Evolutionary conservation across 1,139 yeast genomes (phyloP).

Genomic region (Pichia sp.): DNA sequence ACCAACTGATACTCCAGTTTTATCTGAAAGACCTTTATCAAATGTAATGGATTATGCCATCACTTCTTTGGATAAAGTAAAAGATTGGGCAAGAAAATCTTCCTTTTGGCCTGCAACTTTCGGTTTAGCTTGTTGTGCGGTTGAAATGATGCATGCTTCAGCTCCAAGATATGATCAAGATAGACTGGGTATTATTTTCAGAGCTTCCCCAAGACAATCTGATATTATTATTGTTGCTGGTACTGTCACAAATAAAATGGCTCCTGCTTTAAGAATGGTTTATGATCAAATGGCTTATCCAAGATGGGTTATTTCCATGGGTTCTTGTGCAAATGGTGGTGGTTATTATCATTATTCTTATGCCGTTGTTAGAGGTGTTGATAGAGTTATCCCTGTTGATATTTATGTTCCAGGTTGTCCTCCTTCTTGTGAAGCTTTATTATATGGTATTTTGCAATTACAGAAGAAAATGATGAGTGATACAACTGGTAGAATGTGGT

Average conservation of each 20-base stretch:
- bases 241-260: conserved; percentile 88
- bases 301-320: conserved; percentile 88
- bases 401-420: conserved; percentile 93
- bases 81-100: conserved; percentile 90
- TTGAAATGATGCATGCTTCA: conserved; percentile 93
- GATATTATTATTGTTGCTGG: conserved; percentile 95
- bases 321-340: conserved; percentile 92
- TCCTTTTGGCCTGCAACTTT: conserved; percentile 93
- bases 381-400: conserved; percentile 82
- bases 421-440: conserved; percentile 83
- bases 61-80: conserved; percentile 77
- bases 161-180: conserved; percentile 92
- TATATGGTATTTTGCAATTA: conserved; percentile 85
- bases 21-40: conserved; percentile 44
- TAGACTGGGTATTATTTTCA: conserved; percentile 86
- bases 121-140: conserved; percentile 90
- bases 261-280: conserved; percentile 88
- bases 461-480: conserved; percentile 86
- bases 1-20: conserved; percentile 45
- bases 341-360: conserved; percentile 90
- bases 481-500: conserved; percentile 80
- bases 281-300: conserved; percentile 96
- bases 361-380: conserved; percentile 87
- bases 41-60: conserved; percentile 73
- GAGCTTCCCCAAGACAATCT: conserved; percentile 91